Percentiles rank a stretch among this genome's conserved stretches.
phyloP scores from a whole-genome alignment of 352 stramenopile genomes.

The Phytophthora megakarya region DNA sequence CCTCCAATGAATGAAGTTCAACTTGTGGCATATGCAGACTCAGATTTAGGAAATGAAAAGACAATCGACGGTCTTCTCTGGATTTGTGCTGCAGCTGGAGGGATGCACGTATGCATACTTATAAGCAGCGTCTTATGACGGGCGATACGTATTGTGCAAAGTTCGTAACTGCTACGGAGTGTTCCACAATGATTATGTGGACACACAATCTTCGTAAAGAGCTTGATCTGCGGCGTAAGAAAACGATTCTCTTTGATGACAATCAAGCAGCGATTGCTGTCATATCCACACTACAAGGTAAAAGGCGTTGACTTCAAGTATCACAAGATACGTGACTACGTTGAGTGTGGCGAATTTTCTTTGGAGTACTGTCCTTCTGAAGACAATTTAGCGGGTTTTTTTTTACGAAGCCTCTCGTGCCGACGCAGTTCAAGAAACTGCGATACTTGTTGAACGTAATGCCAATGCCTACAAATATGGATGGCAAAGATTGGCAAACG shows the following conservation, averaged over 20 bases:
- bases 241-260: background rate
- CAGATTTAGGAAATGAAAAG: conserved; percentile 16
- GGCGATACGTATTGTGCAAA: conserved; percentile 5
- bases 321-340: no score
- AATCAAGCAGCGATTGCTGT: no score
- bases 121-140: conserved; percentile 4
- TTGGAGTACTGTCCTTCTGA: no score
- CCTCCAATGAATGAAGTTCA: conserved; percentile 1
- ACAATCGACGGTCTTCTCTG: conserved; percentile 9
- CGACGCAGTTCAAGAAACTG: no score
- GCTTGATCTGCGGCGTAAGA: background rate
- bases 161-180: conserved; percentile 9
- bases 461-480: no score
- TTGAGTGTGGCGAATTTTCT: no score
- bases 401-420: no score
- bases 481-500: no score
- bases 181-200: conserved; percentile 15
- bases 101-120: conserved; percentile 1
- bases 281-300: no score
- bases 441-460: no score
- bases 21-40: conserved; percentile 5
- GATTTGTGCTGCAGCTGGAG: conserved; percentile 14
- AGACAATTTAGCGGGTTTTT: no score
- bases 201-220: conserved; percentile 19
- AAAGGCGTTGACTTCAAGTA: no score